Evolutionary conservation across 805 yeast genomes (phyloP).

Genomic region (Hermanozyma aechmeae): DNA sequence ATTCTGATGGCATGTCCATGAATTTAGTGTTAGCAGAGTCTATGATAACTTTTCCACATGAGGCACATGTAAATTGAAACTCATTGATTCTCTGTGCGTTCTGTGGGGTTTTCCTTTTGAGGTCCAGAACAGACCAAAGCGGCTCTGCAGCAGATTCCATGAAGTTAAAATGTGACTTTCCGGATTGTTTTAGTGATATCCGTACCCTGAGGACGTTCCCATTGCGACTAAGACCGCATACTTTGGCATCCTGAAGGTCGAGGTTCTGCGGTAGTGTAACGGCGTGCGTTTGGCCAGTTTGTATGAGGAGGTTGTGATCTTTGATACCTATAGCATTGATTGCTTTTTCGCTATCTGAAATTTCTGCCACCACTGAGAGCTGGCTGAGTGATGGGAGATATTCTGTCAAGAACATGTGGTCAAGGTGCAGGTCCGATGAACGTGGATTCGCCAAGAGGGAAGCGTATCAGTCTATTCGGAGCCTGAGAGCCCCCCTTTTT

Average conservation of each 20-base stretch:
- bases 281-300: conserved; percentile 1
- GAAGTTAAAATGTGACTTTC: too few relatives aligned
- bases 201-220: too few relatives aligned
- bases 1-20: conserved; percentile 77
- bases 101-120: conserved; percentile 24
- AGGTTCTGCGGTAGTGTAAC: conserved; percentile 4
- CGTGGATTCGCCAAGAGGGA: too few relatives aligned
- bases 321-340: conserved; percentile 2
- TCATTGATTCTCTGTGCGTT: conserved; percentile 9
- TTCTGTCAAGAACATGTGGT: conserved; percentile 7
- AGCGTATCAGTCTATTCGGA: too few relatives aligned
- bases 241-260: too few relatives aligned
- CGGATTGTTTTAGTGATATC: too few relatives aligned
- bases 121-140: conserved; percentile 36
- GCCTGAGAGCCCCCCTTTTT: too few relatives aligned
- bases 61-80: conserved; percentile 21
- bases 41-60: conserved; percentile 20
- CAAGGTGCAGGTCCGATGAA: not conserved
- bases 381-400: conserved; percentile 9
- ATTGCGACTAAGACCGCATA: too few relatives aligned
- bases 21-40: conserved; percentile 22
- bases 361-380: conserved; percentile 5
- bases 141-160: too few relatives aligned
- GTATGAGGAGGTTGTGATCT: conserved; percentile 1
- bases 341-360: conserved; percentile 1